phyloP scores from a whole-genome alignment of 805 yeast genomes.

The Kazachstania africana region DNA sequence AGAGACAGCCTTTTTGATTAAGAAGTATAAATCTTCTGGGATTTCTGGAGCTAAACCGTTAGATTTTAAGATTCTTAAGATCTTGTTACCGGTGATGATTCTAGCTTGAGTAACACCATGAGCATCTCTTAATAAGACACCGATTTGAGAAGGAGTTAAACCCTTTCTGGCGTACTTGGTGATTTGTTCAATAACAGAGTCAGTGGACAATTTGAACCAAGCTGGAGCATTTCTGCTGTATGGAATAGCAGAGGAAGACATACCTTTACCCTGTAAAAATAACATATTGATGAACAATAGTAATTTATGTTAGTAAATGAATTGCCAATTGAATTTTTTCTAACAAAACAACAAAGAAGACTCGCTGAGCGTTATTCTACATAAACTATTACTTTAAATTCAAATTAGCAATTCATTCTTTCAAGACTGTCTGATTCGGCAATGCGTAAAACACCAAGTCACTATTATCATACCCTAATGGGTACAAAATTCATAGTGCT shows the following conservation, averaged over 20 bases:
- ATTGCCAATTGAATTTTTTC: too few species aligned
- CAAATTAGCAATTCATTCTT: too few species aligned
- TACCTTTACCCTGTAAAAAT: slow-evolving; percentile 84
- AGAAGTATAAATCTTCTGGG: slow-evolving; percentile 98
- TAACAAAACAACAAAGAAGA: too few species aligned
- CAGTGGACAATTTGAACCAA: slow-evolving; percentile 97
- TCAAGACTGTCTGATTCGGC: too few species aligned
- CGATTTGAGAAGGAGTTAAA: slow-evolving; percentile 98
- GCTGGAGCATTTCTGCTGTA: slow-evolving; percentile 98
- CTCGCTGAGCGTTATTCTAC: too few species aligned
- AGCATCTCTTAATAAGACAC: slow-evolving; percentile 98
- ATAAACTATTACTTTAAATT: too few species aligned
- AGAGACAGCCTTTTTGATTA: slow-evolving; percentile 98
- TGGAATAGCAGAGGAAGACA: slow-evolving; percentile 97
- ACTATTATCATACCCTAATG: too few species aligned
- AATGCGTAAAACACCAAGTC: too few species aligned
- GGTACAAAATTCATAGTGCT: too few species aligned
- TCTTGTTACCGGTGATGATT: slow-evolving; percentile 98
- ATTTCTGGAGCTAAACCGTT: slow-evolving; percentile 99
- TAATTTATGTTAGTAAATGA: too few species aligned
- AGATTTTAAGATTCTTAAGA: slow-evolving; percentile 96
- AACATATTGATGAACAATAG: not conserved
- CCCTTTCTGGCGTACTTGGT: slow-evolving; percentile 99
- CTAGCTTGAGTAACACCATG: slow-evolving; percentile 98
- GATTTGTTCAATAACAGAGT: slow-evolving; percentile 94